Evolutionary conservation across 768 basidiomycete genomes (phyloP).

Genomic region (Pilatotrama ljubarskyi): DNA sequence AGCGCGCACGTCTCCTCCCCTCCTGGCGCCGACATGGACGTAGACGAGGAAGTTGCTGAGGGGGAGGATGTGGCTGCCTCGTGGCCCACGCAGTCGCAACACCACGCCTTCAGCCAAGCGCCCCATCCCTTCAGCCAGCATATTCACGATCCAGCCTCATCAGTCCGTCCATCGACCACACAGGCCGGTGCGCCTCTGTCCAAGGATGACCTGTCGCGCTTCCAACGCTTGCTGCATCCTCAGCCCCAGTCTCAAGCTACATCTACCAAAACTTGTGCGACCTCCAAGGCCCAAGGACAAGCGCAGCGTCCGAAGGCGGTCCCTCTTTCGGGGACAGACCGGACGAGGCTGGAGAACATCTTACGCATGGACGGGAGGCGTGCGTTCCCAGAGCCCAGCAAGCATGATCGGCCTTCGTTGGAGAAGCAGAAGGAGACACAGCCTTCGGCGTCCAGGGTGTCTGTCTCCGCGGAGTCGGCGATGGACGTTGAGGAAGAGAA

Average conservation of each 20-base stretch:
- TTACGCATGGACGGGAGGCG: background rate
- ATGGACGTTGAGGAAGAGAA: background rate
- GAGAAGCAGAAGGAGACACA: too few species aligned
- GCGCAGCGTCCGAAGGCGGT: background rate
- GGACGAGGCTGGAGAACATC: background rate
- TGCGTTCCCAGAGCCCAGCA: conserved; percentile 4
- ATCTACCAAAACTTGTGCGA: too few species aligned
- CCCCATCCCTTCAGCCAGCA: too few species aligned
- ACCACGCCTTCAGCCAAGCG: conserved; percentile 24
- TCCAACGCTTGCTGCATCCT: conserved; percentile 5
- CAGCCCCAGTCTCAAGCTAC: too few species aligned
- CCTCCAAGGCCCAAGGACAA: background rate
- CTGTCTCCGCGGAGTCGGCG: background rate
- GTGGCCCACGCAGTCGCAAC: conserved; percentile 1
- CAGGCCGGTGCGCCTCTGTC: background rate
- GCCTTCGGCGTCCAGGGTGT: background rate
- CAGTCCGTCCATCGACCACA: background rate
- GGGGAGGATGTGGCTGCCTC: background rate
- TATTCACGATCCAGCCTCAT: too few species aligned
- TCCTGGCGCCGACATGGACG: background rate
- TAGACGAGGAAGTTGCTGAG: background rate
- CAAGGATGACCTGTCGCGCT: conserved; percentile 4
- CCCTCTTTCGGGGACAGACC: background rate
- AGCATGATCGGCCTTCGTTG: background rate
- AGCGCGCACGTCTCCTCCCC: background rate